These are phyloP conservation scores for Gloeostereum incarnatum DNA, from an alignment of 768 basidiomycete species.

Conservation along the genomic window DNA sequence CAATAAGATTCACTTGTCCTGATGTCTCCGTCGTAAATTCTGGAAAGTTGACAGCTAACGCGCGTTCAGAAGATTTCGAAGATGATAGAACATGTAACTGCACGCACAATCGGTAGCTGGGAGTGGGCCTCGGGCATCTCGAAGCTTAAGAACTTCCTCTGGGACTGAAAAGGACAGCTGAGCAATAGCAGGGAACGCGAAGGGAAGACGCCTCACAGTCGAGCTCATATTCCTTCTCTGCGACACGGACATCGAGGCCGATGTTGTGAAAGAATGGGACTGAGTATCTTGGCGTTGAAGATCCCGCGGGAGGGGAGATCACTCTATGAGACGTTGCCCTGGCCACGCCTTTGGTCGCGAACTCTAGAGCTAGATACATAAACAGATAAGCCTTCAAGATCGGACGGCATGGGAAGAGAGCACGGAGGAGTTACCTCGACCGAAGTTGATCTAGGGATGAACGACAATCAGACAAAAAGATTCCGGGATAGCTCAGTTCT, in stretches of 20 bases:
- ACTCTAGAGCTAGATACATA: conserved; percentile 3
- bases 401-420: background rate
- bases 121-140: conserved; percentile 1
- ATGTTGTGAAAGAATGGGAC: conserved; percentile 6
- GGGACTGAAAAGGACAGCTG: background rate
- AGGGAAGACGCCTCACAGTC: background rate
- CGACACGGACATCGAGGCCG: conserved; percentile 1
- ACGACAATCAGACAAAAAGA: conserved; percentile 44
- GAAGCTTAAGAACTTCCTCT: conserved; percentile 4
- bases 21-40: conserved; percentile 1
- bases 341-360: conserved; percentile 4
- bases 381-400: background rate
- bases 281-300: conserved; percentile 3
- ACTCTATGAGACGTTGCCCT: conserved; percentile 6
- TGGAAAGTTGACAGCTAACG: conserved; percentile 5
- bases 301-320: conserved; percentile 1
- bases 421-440: conserved; percentile 8
- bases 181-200: background rate
- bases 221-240: background rate
- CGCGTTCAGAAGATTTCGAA: background rate
- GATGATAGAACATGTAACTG: background rate
- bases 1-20: conserved; percentile 3
- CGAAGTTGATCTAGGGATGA: conserved; percentile 43
- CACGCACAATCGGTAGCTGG: conserved; percentile 1
- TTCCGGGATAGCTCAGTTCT: conserved; percentile 35